Percentiles rank a stretch among this genome's conserved stretches.
These are phyloP conservation scores for Pseudogymnoascus sp. DNA, from an alignment of 2,329 filamentous ascomycete genomes.

Conservation along the genomic window DNA sequence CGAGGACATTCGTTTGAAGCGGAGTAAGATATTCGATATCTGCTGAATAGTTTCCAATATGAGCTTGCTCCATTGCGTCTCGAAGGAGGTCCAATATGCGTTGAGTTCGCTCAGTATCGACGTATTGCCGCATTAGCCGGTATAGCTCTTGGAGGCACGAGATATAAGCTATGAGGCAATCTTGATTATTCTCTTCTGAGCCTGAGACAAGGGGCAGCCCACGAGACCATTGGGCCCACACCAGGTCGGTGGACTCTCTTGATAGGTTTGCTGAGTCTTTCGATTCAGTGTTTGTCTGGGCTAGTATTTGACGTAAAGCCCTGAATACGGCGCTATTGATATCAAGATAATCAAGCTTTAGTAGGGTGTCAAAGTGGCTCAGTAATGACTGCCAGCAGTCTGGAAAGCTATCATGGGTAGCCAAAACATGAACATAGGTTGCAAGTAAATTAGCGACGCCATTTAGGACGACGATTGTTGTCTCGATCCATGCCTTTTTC, in stretches of 20 bases:
- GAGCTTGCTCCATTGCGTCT: constrained; percentile 63
- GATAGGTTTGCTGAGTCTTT: constrained; percentile 27
- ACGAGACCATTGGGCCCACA: constrained; percentile 65
- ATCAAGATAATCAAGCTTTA: constrained; percentile 58
- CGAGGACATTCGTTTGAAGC: constrained; percentile 63
- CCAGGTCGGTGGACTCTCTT: constrained; percentile 47
- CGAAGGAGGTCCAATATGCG: constrained; percentile 67
- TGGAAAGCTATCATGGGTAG: constrained; percentile 58
- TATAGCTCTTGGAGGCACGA: constrained; percentile 71
- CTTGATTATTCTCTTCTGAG: constrained; percentile 57
- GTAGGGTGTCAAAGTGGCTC: constrained; percentile 56
- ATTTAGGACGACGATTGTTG: constrained; percentile 64
- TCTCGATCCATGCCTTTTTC: constrained; percentile 61
- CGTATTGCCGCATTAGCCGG: constrained; percentile 57
- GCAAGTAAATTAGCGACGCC: constrained; percentile 68
- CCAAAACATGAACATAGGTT: constrained; percentile 68
- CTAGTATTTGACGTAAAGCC: constrained; percentile 58
- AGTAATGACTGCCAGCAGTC: constrained; percentile 71
- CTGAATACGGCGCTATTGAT: constrained; percentile 67
- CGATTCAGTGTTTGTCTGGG: constrained; percentile 33
- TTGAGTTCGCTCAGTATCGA: constrained; percentile 55
- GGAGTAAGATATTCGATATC: constrained; percentile 69
- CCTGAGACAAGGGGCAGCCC: constrained; percentile 48
- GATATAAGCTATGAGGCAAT: constrained; percentile 79
- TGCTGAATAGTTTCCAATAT: constrained; percentile 58